Evolutionary conservation across 768 basidiomycete genomes (phyloP), one percentile per base, ranked within the genome.

Genomic region (Daedaleopsis nitida): DNA sequence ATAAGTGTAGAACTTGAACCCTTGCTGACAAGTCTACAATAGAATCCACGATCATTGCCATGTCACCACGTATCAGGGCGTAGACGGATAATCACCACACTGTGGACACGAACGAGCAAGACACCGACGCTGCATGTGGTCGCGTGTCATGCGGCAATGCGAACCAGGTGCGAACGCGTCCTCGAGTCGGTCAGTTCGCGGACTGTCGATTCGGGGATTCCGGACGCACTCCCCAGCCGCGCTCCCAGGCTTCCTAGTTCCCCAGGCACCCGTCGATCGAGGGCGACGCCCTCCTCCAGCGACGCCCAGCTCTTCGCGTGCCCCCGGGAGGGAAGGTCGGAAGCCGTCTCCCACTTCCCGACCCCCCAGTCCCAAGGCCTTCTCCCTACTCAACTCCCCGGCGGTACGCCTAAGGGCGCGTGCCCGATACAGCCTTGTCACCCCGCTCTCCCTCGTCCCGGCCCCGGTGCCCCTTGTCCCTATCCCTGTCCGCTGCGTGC

Each of bases 221-320:
- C 23, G 39, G 21, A 45, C 17, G 39, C 38, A 23, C 47, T 51
- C 50, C 23, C 27, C 24, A n/a, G 55, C 23, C 24, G 21, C 45
- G 16, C 35, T 54, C 50, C 2, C 45, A 50, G 9, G 14, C 21
- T 23, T 45, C 62, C 55, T 55, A 56, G 57, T 9, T n/a, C 21
- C 44, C 38, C 57, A 63, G 62, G 62, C 45, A 63, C 62, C 14
- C 55, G 45, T 27, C 52, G 57, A 63, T 58, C 62, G 39, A 38
- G 17, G 44, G 37, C 43, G 45, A 55, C 57, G 27, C 27, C 27
- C 58, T 38, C 34, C 23, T 43, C 51, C 42, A 58, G 57, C 52
- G 48, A 19, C 53, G 53, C 47, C 53, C 57, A 54, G 27, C 62
- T 50, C 42, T 55, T 35, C 57, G 39, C 39, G 39, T 13, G 39